A percentile compares a stretch with the other conserved stretches of the same genome.
Evolutionary conservation across 2,329 filamentous ascomycete genomes (phyloP).

Genomic region (Sporothrix protearum): DNA sequence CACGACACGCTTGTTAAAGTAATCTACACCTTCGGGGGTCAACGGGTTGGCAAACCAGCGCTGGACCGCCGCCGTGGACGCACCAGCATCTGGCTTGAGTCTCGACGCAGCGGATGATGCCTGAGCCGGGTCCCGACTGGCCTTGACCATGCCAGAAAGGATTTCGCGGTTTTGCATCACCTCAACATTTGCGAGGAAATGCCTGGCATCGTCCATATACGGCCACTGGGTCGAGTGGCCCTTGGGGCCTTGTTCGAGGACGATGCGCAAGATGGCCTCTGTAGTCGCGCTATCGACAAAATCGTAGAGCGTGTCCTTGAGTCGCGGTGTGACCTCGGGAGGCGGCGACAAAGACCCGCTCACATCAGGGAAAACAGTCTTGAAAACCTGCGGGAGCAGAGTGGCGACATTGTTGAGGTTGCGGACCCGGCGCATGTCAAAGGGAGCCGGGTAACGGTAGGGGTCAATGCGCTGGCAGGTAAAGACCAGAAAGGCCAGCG

Average conservation of each 20-base stretch:
- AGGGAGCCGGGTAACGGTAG: slow-evolving; percentile 49
- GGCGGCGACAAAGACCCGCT: neutral
- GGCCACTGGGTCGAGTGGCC: slow-evolving; percentile 47
- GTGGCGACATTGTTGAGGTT: slow-evolving; percentile 49
- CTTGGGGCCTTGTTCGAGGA: slow-evolving; percentile 41
- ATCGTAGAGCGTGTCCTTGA: slow-evolving; percentile 34
- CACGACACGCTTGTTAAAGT: slow-evolving; percentile 50
- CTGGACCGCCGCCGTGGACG: slow-evolving; percentile 39
- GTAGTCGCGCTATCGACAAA: slow-evolving; percentile 53
- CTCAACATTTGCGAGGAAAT: slow-evolving; percentile 50
- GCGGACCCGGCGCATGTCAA: slow-evolving; percentile 50
- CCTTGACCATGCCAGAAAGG: slow-evolving; percentile 43
- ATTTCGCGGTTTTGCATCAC: slow-evolving; percentile 45
- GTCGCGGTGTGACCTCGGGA: neutral
- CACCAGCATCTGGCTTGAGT: neutral
- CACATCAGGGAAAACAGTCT: slow-evolving; percentile 11
- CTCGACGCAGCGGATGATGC: neutral
- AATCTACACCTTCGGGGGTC: slow-evolving; percentile 40
- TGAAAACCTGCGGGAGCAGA: slow-evolving; percentile 32
- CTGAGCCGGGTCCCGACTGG: slow-evolving; percentile 37
- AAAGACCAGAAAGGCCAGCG: slow-evolving; percentile 48
- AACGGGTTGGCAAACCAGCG: slow-evolving; percentile 44
- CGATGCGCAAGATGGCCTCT: slow-evolving; percentile 51
- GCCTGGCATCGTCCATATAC: slow-evolving; percentile 42
- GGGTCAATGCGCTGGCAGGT: slow-evolving; percentile 48